These are phyloP conservation scores for Aspergillus puulaauensis DNA, from an alignment of 2,329 filamentous ascomycete species.

Conservation along the genomic window DNA sequence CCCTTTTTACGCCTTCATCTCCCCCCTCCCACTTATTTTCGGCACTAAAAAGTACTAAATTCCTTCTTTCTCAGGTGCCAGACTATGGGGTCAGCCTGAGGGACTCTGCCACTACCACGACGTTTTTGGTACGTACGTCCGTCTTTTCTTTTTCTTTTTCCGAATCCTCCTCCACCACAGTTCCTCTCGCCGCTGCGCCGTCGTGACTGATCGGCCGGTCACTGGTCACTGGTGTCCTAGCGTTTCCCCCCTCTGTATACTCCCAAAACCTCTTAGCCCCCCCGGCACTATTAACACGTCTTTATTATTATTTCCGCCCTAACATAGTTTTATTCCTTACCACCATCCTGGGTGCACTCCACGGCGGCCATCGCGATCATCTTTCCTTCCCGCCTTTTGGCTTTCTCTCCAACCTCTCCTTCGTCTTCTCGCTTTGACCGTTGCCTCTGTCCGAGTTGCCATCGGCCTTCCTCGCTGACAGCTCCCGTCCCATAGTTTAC, in stretches of 20 bases:
- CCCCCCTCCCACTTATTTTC: constrained; percentile 2
- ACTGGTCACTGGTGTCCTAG: too few species aligned
- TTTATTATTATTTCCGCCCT: constrained; percentile 1
- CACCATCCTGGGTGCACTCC: constrained; percentile 13
- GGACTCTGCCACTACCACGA: too few species aligned
- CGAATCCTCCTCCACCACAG: background rate
- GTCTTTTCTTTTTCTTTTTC: background rate
- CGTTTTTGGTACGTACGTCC: background rate
- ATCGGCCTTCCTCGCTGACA: constrained; percentile 2
- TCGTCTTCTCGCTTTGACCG: constrained; percentile 8
- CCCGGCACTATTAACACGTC: constrained; percentile 6
- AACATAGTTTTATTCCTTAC: constrained; percentile 11
- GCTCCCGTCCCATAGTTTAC: constrained; percentile 3
- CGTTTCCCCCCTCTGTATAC: constrained; percentile 1
- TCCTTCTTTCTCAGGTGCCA: background rate
- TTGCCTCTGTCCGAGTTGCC: background rate
- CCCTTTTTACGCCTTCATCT: background rate
- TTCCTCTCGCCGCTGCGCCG: too few species aligned
- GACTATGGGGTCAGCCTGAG: background rate
- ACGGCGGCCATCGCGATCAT: background rate
- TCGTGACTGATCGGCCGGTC: too few species aligned
- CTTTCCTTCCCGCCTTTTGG: constrained; percentile 3
- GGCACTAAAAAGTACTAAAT: background rate
- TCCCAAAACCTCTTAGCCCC: background rate
- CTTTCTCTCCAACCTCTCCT: background rate